Evolutionary conservation across 192 early-diverging fungal species (phyloP), one percentile per base, ranked within the genome.

Genomic region (Powellomyces hirtus): DNA sequence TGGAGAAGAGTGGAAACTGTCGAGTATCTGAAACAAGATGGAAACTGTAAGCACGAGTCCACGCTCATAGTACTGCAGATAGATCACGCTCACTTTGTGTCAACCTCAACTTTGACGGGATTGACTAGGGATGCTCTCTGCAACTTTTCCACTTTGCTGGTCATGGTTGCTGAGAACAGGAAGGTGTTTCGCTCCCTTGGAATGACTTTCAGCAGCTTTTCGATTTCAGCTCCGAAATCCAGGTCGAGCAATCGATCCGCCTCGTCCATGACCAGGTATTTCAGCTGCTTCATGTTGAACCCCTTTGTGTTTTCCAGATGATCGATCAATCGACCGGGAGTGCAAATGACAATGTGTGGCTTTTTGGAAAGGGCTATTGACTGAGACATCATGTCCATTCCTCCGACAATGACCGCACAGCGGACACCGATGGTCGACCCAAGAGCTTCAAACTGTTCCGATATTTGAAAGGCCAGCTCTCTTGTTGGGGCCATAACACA

Each of bases 281-380:
- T 96, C 18, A 98, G 75, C 36, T 87, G 86, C 50, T 90, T 87
- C 76, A 98, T 79, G 46, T 89, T 91, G 70, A 98, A 98, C 22
- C 96, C 96, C 70, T 98, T 98, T 18, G 96, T 98, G 79, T 98
- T 97, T 75, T 98, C 94, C 68, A 98, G 75, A 70, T 97, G 96
- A 74, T 97, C 96, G 58, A 94, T 89, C 66, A 98, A 73, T 51
- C 96, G 88, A 14, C 96, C 96, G 11, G 96, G 96, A 1, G 96
- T 98, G 72, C 93, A 94, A 44, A 98, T 90, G 24, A 98, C 83
- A 22, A 98, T 81, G 70, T 98, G 96, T 8, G 96, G 96, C 62
- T 92, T 92, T 66, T 94, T 96, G 14, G 93, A 93, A 3, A 98
- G 79, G 5, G 94, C 94, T 68, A 97, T 97, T 11, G 91, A 79